phyloP scores from a whole-genome alignment of 2,329 filamentous ascomycete genomes.

The Trichoderma aggressivum region DNA sequence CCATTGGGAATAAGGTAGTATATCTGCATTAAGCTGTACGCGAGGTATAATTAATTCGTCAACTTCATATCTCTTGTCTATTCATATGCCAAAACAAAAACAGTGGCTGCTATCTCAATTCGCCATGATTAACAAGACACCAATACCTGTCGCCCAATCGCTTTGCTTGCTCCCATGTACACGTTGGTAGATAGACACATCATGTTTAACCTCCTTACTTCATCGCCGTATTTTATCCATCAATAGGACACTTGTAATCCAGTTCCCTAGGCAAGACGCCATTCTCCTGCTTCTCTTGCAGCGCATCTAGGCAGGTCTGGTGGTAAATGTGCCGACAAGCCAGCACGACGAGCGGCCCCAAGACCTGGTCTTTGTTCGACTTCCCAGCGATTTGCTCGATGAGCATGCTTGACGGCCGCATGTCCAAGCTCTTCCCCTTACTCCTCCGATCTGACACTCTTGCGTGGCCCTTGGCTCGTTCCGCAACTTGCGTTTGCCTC shows the following conservation, averaged over 20 bases:
- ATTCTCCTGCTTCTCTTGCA: constrained; percentile 53
- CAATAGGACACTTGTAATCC: constrained; percentile 56
- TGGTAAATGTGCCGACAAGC: constrained; percentile 71
- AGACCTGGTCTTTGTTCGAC: constrained; percentile 42
- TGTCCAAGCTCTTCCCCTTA: constrained; percentile 44
- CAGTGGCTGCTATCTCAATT: background rate
- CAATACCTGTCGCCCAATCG: background rate
- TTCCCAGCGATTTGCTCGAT: constrained; percentile 30
- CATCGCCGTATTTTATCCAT: constrained; percentile 35
- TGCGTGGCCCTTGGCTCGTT: constrained; percentile 38
- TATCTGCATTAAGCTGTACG: no score
- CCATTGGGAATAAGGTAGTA: background rate
- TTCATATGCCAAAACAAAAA: background rate
- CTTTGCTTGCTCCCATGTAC: constrained; percentile 2
- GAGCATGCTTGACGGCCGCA: constrained; percentile 41
- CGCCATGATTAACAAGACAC: background rate
- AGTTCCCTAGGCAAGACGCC: constrained; percentile 46
- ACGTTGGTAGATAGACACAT: background rate
- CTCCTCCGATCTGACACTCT: constrained; percentile 35
- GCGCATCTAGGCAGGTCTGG: constrained; percentile 63
- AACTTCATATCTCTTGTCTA: constrained; percentile 4
- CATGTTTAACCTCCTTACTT: background rate
- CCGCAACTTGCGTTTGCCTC: constrained; percentile 36
- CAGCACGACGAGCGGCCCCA: constrained; percentile 64
- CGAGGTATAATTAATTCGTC: background rate